Base-by-base conservation (phyloP, 2,329 filamentous ascomycete species). In the Alternaria arborescens region DNA sequence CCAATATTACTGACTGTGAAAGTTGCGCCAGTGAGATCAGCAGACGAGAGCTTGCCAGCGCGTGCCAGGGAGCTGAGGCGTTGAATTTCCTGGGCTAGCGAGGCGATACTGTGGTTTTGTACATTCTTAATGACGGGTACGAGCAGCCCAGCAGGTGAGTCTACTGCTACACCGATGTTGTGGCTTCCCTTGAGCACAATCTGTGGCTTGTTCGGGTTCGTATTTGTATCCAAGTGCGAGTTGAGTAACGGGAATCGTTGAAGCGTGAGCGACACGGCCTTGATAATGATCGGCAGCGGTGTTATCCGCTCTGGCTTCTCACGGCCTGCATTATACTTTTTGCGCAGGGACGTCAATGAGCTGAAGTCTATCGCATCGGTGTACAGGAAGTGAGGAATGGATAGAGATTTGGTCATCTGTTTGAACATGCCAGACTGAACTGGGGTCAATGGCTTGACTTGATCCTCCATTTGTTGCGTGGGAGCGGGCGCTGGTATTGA, bases 1-100 rank as follows among this genome's bases (percentile, higher is more conserved):
- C 95, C 95, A 70, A 99, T 97, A 77, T 99, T 99, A 71, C 93
- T 97, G 51, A 99, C 88, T 0, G 95, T 97, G 72, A 99, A 94
- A 1, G 95, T 98, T 16, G 93, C 93, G 53, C 93, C 93, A 36
- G 84, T 86, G 65, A 99, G 84, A 78, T 99, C 94, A 18, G 86
- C 83, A 3, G 89, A 86, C 1, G 87, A 83, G 5, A 99, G 85
- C 77, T 91, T 92, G 32, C 93, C 92, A n/a, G 86, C 83, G 14
- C 85, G 82, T 1, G 93, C 94, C 10, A 93, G 87, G 3, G 81
- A 78, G 75, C 94, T 91, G 20, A 98, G 87, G 5, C 91, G 87
- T 8, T 81, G 78, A 52, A 98, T 86, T 77, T 97, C 93, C 18
- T 85, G 81, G 1, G 94, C 91, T 61, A 99, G 91, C 48, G 89